phyloP scores from a whole-genome alignment of 208 protist species.

The Kentomonas sorsogonicus region DNA sequence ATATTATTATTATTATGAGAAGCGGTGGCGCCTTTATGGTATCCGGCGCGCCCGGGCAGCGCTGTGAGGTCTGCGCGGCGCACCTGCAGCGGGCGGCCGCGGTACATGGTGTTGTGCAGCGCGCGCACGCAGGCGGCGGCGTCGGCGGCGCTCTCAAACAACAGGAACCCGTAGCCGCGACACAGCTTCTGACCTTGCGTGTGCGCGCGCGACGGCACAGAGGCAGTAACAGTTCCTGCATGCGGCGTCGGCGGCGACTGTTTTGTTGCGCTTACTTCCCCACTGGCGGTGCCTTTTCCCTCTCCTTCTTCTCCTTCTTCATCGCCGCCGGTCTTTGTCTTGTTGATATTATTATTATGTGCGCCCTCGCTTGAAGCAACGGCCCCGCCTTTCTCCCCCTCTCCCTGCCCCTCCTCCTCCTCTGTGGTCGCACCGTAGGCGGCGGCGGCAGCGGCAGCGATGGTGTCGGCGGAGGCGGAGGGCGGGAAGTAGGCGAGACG shows the following conservation, averaged over 20 bases:
- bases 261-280: no score
- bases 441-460: no score
- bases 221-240: slow-evolving; percentile 60
- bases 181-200: slow-evolving; percentile 28
- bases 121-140: slow-evolving; percentile 47
- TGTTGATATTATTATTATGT: no score
- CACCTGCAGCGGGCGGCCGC: slow-evolving; percentile 45
- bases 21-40: slow-evolving; percentile 12
- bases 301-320: neutral
- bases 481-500: slow-evolving; percentile 40
- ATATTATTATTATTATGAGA: no score
- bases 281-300: no score
- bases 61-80: slow-evolving; percentile 49
- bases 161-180: slow-evolving; percentile 59
- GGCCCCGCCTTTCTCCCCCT: no score
- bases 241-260: no score
- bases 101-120: slow-evolving; percentile 34
- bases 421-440: no score
- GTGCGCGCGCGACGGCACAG: slow-evolving; percentile 55
- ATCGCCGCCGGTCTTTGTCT: neutral
- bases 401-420: no score
- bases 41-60: slow-evolving; percentile 22
- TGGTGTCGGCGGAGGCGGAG: slow-evolving; percentile 33
- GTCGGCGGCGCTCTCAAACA: slow-evolving; percentile 41
- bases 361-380: no score